phyloP scores from a whole-genome alignment of 2,329 filamentous ascomycete genomes.

The Arthrobotrys sinensis region DNA sequence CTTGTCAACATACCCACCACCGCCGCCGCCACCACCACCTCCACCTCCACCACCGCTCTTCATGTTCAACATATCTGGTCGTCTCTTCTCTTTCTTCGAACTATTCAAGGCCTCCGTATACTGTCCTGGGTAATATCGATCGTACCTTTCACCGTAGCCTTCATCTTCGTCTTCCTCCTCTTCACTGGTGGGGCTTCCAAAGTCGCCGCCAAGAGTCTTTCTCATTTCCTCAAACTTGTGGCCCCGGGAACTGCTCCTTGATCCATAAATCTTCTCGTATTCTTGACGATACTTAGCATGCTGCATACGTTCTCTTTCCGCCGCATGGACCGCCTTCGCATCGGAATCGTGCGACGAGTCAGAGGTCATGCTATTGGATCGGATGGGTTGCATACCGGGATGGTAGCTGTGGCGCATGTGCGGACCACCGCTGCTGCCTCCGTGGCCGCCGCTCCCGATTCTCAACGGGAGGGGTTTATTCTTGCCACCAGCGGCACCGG shows the following conservation, averaged over 20 bases:
- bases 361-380: constrained; percentile 60
- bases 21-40: constrained; percentile 44
- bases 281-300: constrained; percentile 59
- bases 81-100: constrained; percentile 58
- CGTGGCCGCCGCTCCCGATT: constrained; percentile 36
- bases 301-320: constrained; percentile 56
- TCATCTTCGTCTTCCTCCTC: constrained; percentile 58
- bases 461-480: constrained; percentile 44
- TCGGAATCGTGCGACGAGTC: constrained; percentile 59
- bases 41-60: constrained; percentile 51
- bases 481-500: constrained; percentile 43
- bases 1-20: constrained; percentile 48
- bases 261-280: constrained; percentile 59
- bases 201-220: constrained; percentile 51
- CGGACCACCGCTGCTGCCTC: constrained; percentile 46
- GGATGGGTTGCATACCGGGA: constrained; percentile 60
- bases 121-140: constrained; percentile 56
- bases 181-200: constrained; percentile 49
- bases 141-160: constrained; percentile 51
- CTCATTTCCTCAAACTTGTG: constrained; percentile 60
- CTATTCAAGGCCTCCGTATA: constrained; percentile 53
- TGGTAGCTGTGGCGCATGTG: constrained; percentile 60
- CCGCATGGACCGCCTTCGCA: constrained; percentile 55
- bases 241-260: constrained; percentile 49
- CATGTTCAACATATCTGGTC: constrained; percentile 59